Conservation (phyloP, 2,329 filamentous ascomycete species). For the Coniochaeta hoffmannii region DNA sequence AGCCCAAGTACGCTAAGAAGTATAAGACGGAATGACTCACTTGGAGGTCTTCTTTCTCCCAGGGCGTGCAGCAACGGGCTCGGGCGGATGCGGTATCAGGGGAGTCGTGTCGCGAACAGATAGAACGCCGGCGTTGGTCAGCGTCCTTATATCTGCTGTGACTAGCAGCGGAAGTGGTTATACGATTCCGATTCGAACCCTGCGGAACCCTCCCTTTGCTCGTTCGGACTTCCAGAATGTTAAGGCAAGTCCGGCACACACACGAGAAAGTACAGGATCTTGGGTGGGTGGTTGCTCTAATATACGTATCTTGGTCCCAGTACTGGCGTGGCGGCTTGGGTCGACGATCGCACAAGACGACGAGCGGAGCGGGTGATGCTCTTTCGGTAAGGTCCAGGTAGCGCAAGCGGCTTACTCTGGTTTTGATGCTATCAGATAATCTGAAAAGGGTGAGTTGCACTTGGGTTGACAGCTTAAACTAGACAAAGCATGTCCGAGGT, state of each 20-base stretch:
- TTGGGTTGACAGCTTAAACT: background rate
- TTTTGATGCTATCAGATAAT: background rate
- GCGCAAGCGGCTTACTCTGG: background rate
- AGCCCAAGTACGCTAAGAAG: background rate
- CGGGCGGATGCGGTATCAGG: background rate
- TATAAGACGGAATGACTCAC: background rate
- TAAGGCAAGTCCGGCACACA: background rate
- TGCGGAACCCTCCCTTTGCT: background rate
- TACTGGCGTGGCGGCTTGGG: background rate
- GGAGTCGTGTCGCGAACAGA: background rate
- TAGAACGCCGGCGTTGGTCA: background rate
- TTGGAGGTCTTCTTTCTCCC: background rate
- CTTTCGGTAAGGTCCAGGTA: background rate
- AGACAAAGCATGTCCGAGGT: background rate
- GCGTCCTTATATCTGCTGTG: background rate
- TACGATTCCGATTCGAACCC: background rate
- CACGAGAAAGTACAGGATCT: constrained; percentile 2
- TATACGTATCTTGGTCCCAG: background rate
- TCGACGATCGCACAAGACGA: background rate
- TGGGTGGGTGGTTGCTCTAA: background rate
- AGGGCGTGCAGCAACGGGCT: background rate
- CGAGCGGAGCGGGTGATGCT: background rate
- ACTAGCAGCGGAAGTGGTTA: background rate
- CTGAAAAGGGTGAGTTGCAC: background rate
- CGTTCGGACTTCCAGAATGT: background rate